Conservation (phyloP, 2,329 filamentous ascomycete genomes). For the Cordyceps tenuipes region DNA sequence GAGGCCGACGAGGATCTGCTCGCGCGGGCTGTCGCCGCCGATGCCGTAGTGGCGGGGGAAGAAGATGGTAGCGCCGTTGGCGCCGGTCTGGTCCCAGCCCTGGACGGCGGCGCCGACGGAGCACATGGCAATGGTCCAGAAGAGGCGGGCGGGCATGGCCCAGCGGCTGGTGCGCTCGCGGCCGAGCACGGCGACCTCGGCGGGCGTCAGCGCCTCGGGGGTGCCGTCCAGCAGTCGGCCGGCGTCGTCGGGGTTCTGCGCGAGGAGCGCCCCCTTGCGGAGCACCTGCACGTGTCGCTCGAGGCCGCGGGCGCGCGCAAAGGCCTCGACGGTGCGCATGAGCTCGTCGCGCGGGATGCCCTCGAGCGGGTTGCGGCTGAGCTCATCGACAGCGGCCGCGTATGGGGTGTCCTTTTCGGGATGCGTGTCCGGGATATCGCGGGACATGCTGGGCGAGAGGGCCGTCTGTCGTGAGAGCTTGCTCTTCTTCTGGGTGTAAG, state of each 20-base stretch:
- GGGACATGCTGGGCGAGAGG: background rate
- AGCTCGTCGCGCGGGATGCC: constrained; percentile 45
- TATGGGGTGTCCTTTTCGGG: constrained; percentile 8
- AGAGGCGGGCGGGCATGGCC: constrained; percentile 53
- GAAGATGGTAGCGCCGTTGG: constrained; percentile 55
- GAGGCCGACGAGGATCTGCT: constrained; percentile 51
- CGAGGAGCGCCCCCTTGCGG: constrained; percentile 63
- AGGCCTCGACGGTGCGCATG: constrained; percentile 48
- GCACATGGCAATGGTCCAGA: constrained; percentile 59
- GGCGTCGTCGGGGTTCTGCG: constrained; percentile 56
- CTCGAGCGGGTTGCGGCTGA: constrained; percentile 32
- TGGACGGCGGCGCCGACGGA: constrained; percentile 64
- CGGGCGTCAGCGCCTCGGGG: constrained; percentile 47
- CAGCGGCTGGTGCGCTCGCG: constrained; percentile 61
- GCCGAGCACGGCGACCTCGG: constrained; percentile 50
- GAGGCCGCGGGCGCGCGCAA: constrained; percentile 52
- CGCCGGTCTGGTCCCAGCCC: constrained; percentile 60
- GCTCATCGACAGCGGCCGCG: background rate
- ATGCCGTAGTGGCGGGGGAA: constrained; percentile 47
- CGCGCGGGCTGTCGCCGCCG: constrained; percentile 24
- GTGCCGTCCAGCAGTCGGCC: constrained; percentile 49
- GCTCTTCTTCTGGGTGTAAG: background rate
- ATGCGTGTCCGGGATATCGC: constrained; percentile 3
- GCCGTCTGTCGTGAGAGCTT: no score
- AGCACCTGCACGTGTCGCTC: constrained; percentile 50